These are phyloP conservation scores for Helianthus tuberosus DNA, from an alignment of 129 eudicot genomes.

Conservation along the genomic window DNA sequence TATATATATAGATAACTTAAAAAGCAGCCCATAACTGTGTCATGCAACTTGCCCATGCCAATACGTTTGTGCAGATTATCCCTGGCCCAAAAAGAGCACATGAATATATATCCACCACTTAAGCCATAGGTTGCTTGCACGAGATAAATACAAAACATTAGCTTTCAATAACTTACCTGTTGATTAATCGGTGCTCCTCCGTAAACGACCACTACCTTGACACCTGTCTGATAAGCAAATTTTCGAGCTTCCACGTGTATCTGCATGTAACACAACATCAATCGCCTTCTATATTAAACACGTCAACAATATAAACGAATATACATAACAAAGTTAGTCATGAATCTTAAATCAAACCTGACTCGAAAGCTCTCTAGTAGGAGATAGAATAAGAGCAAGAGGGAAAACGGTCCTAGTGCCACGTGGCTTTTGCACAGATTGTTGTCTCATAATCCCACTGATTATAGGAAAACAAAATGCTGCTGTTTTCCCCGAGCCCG, in stretches of 20 bases:
- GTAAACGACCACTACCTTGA: slow-evolving; percentile 81
- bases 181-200: slow-evolving; percentile 81
- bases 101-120: no score
- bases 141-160: no score
- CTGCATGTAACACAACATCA: slow-evolving; percentile 34
- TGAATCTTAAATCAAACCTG: slow-evolving; percentile 51
- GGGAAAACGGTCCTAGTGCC: slow-evolving; percentile 51
- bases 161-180: slow-evolving; percentile 45
- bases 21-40: no score
- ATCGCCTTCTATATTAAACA: neutral
- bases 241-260: slow-evolving; percentile 78
- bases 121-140: no score
- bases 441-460: slow-evolving; percentile 55
- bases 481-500: slow-evolving; percentile 91
- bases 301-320: slow-evolving; percentile 9
- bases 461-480: slow-evolving; percentile 89
- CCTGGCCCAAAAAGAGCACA: no score
- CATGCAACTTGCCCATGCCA: no score
- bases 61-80: no score
- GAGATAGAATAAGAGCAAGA: slow-evolving; percentile 72
- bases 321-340: neutral
- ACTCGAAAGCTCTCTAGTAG: slow-evolving; percentile 77
- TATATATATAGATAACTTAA: no score
- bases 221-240: slow-evolving; percentile 81
- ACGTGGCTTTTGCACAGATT: slow-evolving; percentile 31